phyloP scores from a whole-genome alignment of 495 filamentous ascomycete genomes.

The Evernia prunastri region DNA sequence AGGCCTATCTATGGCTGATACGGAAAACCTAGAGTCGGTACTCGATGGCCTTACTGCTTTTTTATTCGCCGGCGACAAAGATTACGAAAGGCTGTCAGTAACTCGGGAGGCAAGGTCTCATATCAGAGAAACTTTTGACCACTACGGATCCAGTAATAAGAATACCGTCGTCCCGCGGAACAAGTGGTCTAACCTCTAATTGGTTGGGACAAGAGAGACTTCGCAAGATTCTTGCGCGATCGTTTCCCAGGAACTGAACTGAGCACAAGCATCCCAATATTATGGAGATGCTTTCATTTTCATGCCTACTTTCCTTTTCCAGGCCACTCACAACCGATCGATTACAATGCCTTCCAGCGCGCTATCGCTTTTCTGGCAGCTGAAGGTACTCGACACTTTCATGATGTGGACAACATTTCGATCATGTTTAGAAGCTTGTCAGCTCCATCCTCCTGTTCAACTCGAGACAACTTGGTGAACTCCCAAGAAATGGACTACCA shows the following conservation, averaged over 20 bases:
- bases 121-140: too few relatives aligned
- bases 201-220: not conserved
- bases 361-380: not conserved
- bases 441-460: not conserved
- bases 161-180: too few relatives aligned
- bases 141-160: too few relatives aligned
- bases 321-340: not conserved
- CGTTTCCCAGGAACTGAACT: not conserved
- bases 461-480: not conserved
- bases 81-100: too few relatives aligned
- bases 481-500: too few relatives aligned
- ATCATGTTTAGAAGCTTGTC: not conserved
- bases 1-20: too few relatives aligned
- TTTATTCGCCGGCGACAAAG: too few relatives aligned
- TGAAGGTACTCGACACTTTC: too few relatives aligned
- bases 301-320: constrained; percentile 1
- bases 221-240: not conserved
- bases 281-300: constrained; percentile 3
- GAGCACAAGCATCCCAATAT: not conserved
- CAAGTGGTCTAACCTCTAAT: too few relatives aligned
- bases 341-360: not conserved
- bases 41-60: too few relatives aligned
- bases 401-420: not conserved
- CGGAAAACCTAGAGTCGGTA: too few relatives aligned
- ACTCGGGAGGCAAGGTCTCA: too few relatives aligned